Base-by-base conservation (phyloP, 352 stramenopile genomes). In the Elongisporangium senticosum region DNA sequence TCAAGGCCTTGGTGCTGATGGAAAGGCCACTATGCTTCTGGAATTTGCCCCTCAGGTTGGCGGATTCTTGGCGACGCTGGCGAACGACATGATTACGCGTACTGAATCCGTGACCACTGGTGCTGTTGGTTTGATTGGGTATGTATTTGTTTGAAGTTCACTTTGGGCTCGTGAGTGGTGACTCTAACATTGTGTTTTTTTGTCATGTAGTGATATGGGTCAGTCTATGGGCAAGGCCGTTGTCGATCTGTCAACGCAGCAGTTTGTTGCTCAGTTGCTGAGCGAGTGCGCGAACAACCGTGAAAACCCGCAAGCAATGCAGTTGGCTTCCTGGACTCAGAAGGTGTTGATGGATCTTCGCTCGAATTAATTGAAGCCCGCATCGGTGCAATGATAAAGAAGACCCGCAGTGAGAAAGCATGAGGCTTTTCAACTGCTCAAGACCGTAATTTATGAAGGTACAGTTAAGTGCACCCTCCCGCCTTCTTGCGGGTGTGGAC, bases 51-150 rank as follows among this genome's bases (percentile, higher is more conserved):
- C 82, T 33, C 83, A 82, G 56, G 93, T 98, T 58, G 78, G 93
- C 22, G 71, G 83, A 55, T 98, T 98, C 65, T 56, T 98, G 19
- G 75, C 89, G 63, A 88, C 84, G 23, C 51, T 98, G 24, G 79
- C 90, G 28, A 83, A 84, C 40, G 92, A 98, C 59, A 55, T 77
- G 39, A 59, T 72, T 21, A 95, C 87, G 66, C 77, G 84, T 56
- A 88, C 94, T 62, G 88, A 97, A 51, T 80, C 82, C 59, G 93
- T 98, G 57, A 89, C 97, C n/a, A 93, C 80, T 51, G 90, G 90
- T 43, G 90, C 93, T 19, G 88, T 97, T 22, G 92, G 92, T 19
- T 62, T 96, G 51, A 86, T 96, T 77, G 88, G 88, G 84, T 94
- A 79, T 58, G 77, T 74, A 21, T 59, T 23, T 51, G 50, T 37